Base-by-base conservation (phyloP, 176 grass and related monocot species). In the Lolium multiflorum region DNA sequence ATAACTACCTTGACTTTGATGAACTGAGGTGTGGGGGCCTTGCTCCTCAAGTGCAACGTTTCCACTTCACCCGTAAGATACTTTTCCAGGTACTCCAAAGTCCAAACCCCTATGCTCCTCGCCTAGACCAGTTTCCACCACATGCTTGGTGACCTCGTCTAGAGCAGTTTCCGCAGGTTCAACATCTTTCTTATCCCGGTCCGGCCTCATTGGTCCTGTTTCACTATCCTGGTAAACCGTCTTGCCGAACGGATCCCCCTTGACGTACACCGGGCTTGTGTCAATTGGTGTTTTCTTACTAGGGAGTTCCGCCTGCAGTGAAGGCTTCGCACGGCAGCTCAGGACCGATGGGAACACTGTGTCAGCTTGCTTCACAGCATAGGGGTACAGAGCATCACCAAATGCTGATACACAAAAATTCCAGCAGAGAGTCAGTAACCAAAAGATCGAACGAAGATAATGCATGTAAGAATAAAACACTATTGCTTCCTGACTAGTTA, bases 361-460 rank as follows among this genome's bases (percentile, higher is more conserved):
- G 69, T 72, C 69, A 72, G 69, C 41, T 72, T 21, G 41, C 38
- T 44, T 20, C 69, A 72, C 0, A 11, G 69, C 69, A 24, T 47
- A 22, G 69, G 41, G 41, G 20, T 69, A 3, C 38, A 11, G 68
- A 11, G 41, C 68, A 21, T 71, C 9, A 11, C 68, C 68, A 71
- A 71, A 71, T 71, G 39, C 39, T 71, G 69, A 71, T 46, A n/a
- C 18, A 71, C 39, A 71, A 9, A 38, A 71, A 71, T 71, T 71
- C 39, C 39, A 71, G 20, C 38, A 71, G 41, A 46, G 10, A 71
- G 69, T 71, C 39, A 44, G 39, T 46, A 71, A 71, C 9, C 4
- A 13, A 46, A 71, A 46, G 58, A 24, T 1, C 9, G n/a, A 61
- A 61, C n/a, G n/a, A 24, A 24, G 3, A 61, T 24, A 61, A 24